phyloP scores from a whole-genome alignment of 208 protist genomes.

The Leishmania gerbilli region DNA sequence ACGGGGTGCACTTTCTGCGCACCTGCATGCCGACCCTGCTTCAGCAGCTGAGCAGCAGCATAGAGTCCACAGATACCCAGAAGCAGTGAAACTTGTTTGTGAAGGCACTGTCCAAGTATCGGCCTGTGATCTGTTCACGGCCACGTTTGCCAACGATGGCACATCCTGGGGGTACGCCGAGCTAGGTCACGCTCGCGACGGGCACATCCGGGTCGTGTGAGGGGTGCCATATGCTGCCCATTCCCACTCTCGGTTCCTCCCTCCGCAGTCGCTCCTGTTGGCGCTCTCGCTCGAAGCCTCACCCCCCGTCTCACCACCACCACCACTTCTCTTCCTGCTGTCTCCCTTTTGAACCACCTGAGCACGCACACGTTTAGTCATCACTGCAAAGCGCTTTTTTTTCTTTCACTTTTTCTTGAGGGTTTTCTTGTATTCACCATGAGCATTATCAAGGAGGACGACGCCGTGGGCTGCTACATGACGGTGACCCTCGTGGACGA shows the following conservation, averaged over 20 bases:
- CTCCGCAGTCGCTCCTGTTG: neutral
- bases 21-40: neutral
- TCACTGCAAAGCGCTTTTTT: neutral
- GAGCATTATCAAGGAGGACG: constrained; percentile 57
- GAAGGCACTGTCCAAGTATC: neutral
- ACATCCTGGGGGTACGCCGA: neutral
- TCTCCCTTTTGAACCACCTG: constrained; percentile 3
- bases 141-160: neutral
- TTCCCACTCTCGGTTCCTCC: neutral
- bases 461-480: constrained; percentile 74
- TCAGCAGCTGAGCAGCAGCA: neutral
- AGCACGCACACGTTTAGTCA: neutral
- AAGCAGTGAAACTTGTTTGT: neutral
- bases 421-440: constrained; percentile 26
- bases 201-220: neutral
- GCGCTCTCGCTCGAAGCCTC: neutral
- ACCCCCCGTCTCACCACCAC: neutral
- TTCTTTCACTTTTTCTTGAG: neutral
- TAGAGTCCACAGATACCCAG: neutral
- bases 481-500: constrained; percentile 63
- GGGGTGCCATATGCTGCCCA: neutral
- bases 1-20: neutral
- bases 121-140: neutral
- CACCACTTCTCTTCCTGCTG: neutral
- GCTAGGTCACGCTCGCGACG: neutral